Percentiles rank a stretch among this genome's conserved stretches.
Evolutionary conservation across 1,284 basidiomycete genomes (phyloP).

Genomic region (Grifola frondosa): DNA sequence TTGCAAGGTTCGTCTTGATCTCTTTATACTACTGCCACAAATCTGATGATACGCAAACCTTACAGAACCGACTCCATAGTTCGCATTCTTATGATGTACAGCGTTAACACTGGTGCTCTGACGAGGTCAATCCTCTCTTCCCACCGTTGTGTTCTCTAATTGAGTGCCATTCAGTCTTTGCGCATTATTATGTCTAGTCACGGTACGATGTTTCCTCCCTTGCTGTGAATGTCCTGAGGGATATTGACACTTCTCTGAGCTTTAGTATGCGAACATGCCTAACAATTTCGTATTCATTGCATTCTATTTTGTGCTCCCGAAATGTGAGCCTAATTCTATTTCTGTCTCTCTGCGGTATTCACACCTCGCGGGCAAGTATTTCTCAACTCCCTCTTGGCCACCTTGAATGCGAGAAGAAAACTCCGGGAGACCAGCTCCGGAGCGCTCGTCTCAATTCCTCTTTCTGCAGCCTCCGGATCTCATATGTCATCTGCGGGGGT

Average conservation of each 20-base stretch:
- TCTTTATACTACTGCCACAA: neutral
- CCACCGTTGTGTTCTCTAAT: neutral
- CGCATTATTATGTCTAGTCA: conserved; percentile 9
- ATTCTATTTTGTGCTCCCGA: conserved; percentile 24
- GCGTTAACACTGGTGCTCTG: conserved; percentile 15
- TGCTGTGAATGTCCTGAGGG: too few relatives aligned
- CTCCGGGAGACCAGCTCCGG: conserved; percentile 12
- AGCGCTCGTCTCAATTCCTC: conserved; percentile 13
- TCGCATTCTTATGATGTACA: conserved; percentile 14
- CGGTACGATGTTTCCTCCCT: conserved; percentile 1
- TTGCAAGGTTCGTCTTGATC: conserved; percentile 4
- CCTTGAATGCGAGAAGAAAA: conserved; percentile 8
- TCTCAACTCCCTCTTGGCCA: conserved; percentile 16
- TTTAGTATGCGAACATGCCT: conserved; percentile 23
- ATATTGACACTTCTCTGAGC: neutral
- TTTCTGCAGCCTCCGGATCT: conserved; percentile 9
- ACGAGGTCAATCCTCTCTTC: conserved; percentile 6
- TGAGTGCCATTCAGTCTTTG: conserved; percentile 2
- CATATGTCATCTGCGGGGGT: conserved; percentile 9
- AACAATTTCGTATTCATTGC: conserved; percentile 26
- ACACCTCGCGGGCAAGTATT: conserved; percentile 7
- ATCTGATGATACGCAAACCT: neutral
- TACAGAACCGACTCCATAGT: conserved; percentile 11
- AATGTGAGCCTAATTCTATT: conserved; percentile 14
- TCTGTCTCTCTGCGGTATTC: neutral